These are phyloP conservation scores for Myrmaecium sp. DNA, from an alignment of 2,329 filamentous ascomycete genomes.

Conservation along the genomic window DNA sequence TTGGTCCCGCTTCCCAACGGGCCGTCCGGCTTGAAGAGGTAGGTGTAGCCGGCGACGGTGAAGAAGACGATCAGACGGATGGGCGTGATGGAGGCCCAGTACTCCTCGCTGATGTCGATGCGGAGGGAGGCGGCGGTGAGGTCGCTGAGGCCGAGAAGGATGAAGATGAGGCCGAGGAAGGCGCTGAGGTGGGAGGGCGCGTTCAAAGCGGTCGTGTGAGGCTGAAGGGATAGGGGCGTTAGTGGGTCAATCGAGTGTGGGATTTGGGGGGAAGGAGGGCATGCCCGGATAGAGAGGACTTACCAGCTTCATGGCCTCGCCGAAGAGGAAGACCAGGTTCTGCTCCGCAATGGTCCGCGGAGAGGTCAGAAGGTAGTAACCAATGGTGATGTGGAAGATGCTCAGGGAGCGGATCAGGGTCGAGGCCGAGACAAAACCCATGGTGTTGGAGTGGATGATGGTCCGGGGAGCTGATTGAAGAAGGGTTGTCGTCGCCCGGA, in stretches of 20 bases:
- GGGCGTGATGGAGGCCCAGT: conserved; percentile 38
- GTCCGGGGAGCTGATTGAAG: too few species aligned
- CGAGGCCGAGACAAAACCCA: conserved; percentile 67
- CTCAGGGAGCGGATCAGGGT: conserved; percentile 68
- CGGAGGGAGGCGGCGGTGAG: conserved; percentile 28
- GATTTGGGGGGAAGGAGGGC: conserved; percentile 2
- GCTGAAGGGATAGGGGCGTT: conserved; percentile 26
- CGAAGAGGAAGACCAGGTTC: conserved; percentile 62
- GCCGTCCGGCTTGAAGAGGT: conserved; percentile 40
- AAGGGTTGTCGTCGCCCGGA: neutral
- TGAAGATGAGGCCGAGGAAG: conserved; percentile 51
- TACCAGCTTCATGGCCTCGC: conserved; percentile 72
- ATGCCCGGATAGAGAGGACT: conserved; percentile 8
- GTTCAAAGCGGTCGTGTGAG: conserved; percentile 50
- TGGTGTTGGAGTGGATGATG: conserved; percentile 22
- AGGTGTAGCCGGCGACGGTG: conserved; percentile 44
- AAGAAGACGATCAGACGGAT: conserved; percentile 50
- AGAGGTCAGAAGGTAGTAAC: conserved; percentile 64
- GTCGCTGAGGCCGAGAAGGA: conserved; percentile 36
- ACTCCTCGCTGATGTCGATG: conserved; percentile 25
- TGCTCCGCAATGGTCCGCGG: conserved; percentile 61
- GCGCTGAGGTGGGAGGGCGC: conserved; percentile 50
- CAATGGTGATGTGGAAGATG: conserved; percentile 70
- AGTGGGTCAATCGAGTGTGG: conserved; percentile 3
- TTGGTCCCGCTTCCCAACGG: conserved; percentile 21